Conservation (phyloP, 371 early-diverging fungal species). For the Mucor irregularis region DNA sequence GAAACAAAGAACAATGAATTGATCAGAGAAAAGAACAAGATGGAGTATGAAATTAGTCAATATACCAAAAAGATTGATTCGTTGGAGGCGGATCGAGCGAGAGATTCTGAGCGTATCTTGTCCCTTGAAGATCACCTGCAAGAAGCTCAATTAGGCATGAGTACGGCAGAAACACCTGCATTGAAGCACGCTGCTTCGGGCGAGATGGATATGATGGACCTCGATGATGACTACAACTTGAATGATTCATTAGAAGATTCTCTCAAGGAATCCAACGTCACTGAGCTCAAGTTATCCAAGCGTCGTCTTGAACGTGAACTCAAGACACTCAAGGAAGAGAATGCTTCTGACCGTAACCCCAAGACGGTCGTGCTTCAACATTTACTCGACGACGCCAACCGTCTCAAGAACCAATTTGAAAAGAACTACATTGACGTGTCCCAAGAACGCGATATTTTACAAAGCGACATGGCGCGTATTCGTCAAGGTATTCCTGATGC, state of each 20-base stretch:
- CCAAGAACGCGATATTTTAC: conserved; percentile 68
- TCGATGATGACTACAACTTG: conserved; percentile 42
- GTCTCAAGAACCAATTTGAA: conserved; percentile 71
- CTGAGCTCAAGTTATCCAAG: conserved; percentile 62
- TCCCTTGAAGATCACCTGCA: conserved; percentile 78
- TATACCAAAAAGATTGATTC: conserved; percentile 62
- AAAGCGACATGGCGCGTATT: conserved; percentile 72
- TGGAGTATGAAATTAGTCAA: conserved; percentile 72
- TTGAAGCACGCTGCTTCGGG: not conserved
- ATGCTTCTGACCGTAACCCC: conserved; percentile 50
- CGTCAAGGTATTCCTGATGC: conserved; percentile 52
- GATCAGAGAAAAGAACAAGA: conserved; percentile 69
- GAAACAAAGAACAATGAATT: conserved; percentile 73
- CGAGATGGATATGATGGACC: conserved; percentile 38
- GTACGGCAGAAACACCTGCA: conserved; percentile 4
- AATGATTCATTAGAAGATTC: conserved; percentile 46
- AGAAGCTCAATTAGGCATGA: conserved; percentile 76
- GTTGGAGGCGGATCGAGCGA: conserved; percentile 63
- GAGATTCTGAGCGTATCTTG: conserved; percentile 76
- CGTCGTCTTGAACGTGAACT: conserved; percentile 81
- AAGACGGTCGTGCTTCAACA: conserved; percentile 66
- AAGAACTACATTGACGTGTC: conserved; percentile 71
- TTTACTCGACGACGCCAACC: conserved; percentile 73
- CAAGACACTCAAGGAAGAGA: conserved; percentile 58
- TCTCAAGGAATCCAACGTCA: conserved; percentile 55